A percentile compares a stretch with the other conserved stretches of the same genome.
Conservation (phyloP, 2,329 filamentous ascomycete species). For the Fusarium azukiicola region DNA sequence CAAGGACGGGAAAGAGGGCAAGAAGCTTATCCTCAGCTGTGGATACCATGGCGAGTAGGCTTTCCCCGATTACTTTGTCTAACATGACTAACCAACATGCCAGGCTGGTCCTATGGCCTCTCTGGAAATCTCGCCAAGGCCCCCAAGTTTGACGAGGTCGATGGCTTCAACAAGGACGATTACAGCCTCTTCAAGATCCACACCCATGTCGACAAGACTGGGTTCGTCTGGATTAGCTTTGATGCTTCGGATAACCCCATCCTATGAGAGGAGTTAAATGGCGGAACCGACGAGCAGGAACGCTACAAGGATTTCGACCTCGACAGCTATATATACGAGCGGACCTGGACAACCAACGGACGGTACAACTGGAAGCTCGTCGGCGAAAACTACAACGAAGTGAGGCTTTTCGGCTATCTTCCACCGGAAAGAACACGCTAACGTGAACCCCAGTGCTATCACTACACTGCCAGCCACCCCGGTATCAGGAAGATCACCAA, state of each 20-base stretch:
- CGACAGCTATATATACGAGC: conserved; percentile 26
- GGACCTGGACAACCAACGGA: conserved; percentile 30
- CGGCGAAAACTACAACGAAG: conserved; percentile 36
- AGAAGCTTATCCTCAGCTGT: conserved; percentile 28
- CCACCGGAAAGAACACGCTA: not conserved
- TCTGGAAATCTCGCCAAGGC: conserved; percentile 37
- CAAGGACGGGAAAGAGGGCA: conserved; percentile 27
- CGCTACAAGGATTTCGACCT: conserved; percentile 22
- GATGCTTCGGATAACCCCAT: conserved; percentile 27
- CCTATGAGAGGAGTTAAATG: conserved; percentile 24
- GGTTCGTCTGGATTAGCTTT: conserved; percentile 35
- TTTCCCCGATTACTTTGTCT: too few relatives aligned
- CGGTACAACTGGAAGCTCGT: conserved; percentile 32
- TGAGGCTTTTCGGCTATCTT: not conserved
- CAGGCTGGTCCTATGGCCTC: conserved; percentile 36
- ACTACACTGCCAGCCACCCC: conserved; percentile 27
- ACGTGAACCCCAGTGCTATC: conserved; percentile 17
- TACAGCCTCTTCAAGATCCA: conserved; percentile 35
- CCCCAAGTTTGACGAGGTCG: conserved; percentile 34
- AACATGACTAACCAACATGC: not conserved
- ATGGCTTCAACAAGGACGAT: conserved; percentile 27
- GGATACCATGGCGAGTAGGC: conserved; percentile 33
- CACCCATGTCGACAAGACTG: conserved; percentile 31
- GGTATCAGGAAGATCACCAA: conserved; percentile 29
- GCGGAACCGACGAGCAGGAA: conserved; percentile 27